Percentiles rank a stretch among this genome's conserved stretches.
These are phyloP conservation scores for Solanum tarijense DNA, from an alignment of 257 asterid genomes.

Conservation along the genomic window DNA sequence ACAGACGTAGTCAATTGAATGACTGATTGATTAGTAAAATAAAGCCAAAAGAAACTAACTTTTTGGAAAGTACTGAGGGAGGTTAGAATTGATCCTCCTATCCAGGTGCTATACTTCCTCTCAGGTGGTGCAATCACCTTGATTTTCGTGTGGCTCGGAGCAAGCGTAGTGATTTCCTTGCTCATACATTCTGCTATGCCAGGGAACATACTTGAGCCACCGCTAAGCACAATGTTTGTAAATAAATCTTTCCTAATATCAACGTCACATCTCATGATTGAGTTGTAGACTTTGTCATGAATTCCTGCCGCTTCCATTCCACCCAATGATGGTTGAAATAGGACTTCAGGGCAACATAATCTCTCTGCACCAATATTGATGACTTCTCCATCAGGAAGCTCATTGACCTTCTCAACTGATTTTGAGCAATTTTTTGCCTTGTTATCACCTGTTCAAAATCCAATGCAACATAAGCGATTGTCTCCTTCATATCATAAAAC, in stretches of 20 bases:
- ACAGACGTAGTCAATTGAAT: neutral
- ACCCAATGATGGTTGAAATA: neutral
- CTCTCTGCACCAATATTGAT: neutral
- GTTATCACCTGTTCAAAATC: neutral
- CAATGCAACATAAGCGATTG: neutral
- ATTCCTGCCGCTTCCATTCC: conserved; percentile 15
- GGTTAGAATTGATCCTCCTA: neutral
- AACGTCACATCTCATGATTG: neutral
- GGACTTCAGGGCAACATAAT: neutral
- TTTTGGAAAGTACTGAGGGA: neutral
- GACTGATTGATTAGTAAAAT: neutral
- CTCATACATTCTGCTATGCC: neutral
- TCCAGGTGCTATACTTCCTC: neutral
- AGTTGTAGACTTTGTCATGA: conserved; percentile 4
- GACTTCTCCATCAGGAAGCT: neutral
- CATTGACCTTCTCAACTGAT: neutral
- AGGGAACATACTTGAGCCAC: neutral
- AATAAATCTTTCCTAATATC: neutral
- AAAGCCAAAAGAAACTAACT: neutral
- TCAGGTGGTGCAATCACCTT: neutral
- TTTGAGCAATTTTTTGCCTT: neutral
- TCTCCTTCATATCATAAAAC: neutral
- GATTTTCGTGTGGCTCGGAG: neutral
- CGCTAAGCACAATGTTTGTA: neutral
- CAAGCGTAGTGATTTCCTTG: neutral